Percentiles rank a stretch among this genome's conserved stretches.
phyloP scores from a whole-genome alignment of 1,139 yeast genomes.

The Candida sp. region DNA sequence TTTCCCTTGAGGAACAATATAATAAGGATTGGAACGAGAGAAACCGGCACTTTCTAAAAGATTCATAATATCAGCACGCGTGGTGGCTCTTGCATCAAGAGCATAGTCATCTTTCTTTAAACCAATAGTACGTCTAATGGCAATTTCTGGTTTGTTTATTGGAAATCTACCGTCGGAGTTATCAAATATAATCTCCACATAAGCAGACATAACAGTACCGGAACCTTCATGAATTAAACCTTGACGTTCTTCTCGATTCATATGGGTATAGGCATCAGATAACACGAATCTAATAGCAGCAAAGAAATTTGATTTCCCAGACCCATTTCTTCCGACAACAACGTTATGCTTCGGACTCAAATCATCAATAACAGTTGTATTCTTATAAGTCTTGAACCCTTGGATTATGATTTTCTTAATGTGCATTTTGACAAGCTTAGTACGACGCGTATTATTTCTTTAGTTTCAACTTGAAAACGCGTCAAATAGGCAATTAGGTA shows the following conservation, averaged over 20 bases:
- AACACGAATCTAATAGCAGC: conserved; percentile 93
- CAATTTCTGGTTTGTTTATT: conserved; percentile 61
- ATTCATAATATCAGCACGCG: conserved; percentile 79
- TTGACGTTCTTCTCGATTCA: conserved; percentile 87
- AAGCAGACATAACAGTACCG: conserved; percentile 90
- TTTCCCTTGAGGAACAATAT: conserved; percentile 96
- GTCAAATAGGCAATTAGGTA: too few relatives aligned
- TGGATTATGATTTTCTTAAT: conserved; percentile 63
- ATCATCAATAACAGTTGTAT: conserved; percentile 72
- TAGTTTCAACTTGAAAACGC: not conserved
- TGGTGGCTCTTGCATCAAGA: conserved; percentile 72
- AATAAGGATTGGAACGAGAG: conserved; percentile 87
- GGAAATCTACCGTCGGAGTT: conserved; percentile 78
- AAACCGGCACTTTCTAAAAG: conserved; percentile 91
- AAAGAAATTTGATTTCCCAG: conserved; percentile 95
- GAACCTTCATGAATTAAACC: conserved; percentile 89
- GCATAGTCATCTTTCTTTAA: conserved; percentile 89
- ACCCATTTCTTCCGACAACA: conserved; percentile 93
- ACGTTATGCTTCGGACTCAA: conserved; percentile 85
- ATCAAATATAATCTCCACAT: conserved; percentile 86
- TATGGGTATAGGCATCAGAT: conserved; percentile 85
- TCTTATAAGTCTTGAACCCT: conserved; percentile 93
- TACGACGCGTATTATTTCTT: conserved; percentile 2
- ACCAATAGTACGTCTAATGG: conserved; percentile 86
- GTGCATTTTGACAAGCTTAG: conserved; percentile 24